phyloP scores from a whole-genome alignment of 805 yeast genomes.

The Teunomyces atbi region DNA sequence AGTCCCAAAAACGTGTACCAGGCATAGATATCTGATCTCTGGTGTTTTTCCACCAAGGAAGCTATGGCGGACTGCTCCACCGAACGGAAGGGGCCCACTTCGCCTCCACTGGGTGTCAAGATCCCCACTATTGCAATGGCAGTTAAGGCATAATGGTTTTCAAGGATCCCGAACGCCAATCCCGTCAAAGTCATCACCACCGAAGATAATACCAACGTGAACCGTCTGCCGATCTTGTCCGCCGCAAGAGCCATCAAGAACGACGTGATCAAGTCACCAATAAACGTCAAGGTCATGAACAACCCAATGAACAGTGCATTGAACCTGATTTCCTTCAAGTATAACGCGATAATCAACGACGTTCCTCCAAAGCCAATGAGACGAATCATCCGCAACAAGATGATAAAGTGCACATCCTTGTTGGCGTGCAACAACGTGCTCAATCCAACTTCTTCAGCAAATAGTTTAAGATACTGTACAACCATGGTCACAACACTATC shows the following conservation, averaged over 20 bases:
- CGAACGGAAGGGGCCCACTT: constrained; percentile 58
- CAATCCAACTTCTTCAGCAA: constrained; percentile 35
- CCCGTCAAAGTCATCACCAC: constrained; percentile 45
- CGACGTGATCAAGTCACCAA: constrained; percentile 53
- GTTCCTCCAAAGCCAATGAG: constrained; percentile 38
- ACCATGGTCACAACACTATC: neutral
- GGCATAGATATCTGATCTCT: constrained; percentile 54
- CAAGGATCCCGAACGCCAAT: constrained; percentile 31
- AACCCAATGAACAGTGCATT: constrained; percentile 45
- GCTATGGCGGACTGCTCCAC: constrained; percentile 56
- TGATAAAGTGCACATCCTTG: constrained; percentile 31
- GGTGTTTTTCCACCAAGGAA: constrained; percentile 38
- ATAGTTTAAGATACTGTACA: constrained; percentile 12
- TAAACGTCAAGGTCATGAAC: constrained; percentile 45
- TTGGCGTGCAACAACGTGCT: constrained; percentile 27
- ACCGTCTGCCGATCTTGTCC: constrained; percentile 47
- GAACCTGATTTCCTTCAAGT: constrained; percentile 41
- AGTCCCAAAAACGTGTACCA: constrained; percentile 56
- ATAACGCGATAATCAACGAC: constrained; percentile 42
- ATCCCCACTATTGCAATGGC: constrained; percentile 46
- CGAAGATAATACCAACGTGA: constrained; percentile 39
- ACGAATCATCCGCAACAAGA: constrained; percentile 33
- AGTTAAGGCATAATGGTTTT: constrained; percentile 33
- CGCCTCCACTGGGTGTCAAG: constrained; percentile 59
- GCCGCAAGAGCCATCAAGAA: constrained; percentile 45